These are phyloP conservation scores for Sarocladiaceae sp. DNA, from an alignment of 2,329 filamentous ascomycete species.

Conservation along the genomic window DNA sequence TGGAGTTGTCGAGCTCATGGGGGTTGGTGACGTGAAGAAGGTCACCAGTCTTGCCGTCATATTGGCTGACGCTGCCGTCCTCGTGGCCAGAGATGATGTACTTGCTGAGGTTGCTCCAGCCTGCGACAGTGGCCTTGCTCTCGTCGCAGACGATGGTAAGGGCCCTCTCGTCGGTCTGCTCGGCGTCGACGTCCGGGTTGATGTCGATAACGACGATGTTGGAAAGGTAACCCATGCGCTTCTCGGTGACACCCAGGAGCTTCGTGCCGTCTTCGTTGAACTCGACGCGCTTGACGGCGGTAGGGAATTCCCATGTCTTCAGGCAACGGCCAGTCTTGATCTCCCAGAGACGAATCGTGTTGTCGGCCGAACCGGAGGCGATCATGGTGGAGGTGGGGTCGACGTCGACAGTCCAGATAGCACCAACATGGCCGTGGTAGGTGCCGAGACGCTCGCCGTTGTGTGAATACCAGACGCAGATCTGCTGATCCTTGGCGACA, in stretches of 20 bases:
- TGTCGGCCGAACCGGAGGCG: slow-evolving; percentile 93
- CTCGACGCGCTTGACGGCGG: slow-evolving; percentile 94
- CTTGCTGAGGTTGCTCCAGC: slow-evolving; percentile 89
- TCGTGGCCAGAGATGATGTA: slow-evolving; percentile 98
- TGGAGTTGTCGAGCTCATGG: slow-evolving; percentile 76
- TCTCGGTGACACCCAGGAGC: slow-evolving; percentile 92
- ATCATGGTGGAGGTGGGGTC: slow-evolving; percentile 83
- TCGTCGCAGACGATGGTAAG: slow-evolving; percentile 89
- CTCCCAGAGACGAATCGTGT: slow-evolving; percentile 97
- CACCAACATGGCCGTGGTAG: slow-evolving; percentile 94
- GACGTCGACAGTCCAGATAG: slow-evolving; percentile 97
- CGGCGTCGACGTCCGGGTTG: slow-evolving; percentile 71
- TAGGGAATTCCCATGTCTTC: slow-evolving; percentile 97
- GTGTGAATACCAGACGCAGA: slow-evolving; percentile 94
- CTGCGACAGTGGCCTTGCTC: slow-evolving; percentile 95
- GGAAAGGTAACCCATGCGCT: slow-evolving; percentile 93
- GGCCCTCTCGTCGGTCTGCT: slow-evolving; percentile 76
- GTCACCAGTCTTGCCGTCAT: slow-evolving; percentile 88
- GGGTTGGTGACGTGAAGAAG: slow-evolving; percentile 72
- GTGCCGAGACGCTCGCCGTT: slow-evolving; percentile 97
- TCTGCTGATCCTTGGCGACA: slow-evolving; percentile 90
- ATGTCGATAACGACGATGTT: slow-evolving; percentile 93
- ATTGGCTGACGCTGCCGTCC: slow-evolving; percentile 86
- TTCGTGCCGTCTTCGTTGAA: slow-evolving; percentile 91
- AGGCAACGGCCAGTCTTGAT: slow-evolving; percentile 86